Evolutionary conservation across 164 flowering plant genomes (phyloP).

Genomic region (Magnolia changhungtana): DNA sequence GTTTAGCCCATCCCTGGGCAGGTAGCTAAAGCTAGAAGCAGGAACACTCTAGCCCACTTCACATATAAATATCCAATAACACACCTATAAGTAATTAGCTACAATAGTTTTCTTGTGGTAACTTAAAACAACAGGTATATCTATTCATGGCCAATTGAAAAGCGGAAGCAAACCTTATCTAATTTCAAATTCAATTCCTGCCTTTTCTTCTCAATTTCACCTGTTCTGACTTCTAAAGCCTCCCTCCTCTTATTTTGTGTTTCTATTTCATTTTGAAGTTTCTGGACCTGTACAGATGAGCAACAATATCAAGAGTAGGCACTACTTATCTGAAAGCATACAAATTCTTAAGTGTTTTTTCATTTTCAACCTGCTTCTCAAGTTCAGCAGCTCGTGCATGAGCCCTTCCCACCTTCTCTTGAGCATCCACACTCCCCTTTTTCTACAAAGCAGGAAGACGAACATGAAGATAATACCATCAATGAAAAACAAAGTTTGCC

Average conservation of each 20-base stretch:
- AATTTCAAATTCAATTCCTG: slow-evolving; percentile 47
- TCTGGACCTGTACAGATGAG: slow-evolving; percentile 42
- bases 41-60: too few species aligned
- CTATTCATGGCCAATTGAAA: not conserved
- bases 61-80: too few species aligned
- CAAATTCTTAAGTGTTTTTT: not conserved
- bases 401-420: slow-evolving; percentile 66
- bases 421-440: slow-evolving; percentile 53
- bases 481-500: not conserved
- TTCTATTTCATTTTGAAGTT: slow-evolving; percentile 58
- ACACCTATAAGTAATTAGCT: too few species aligned
- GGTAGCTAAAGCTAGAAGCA: too few species aligned
- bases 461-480: not conserved
- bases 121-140: too few species aligned
- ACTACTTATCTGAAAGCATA: not conserved
- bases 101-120: too few species aligned
- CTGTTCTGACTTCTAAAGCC: slow-evolving; percentile 43
- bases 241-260: slow-evolving; percentile 41
- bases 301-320: slow-evolving; percentile 3
- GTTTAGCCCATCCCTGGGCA: too few species aligned
- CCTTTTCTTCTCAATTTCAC: slow-evolving; percentile 49
- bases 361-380: slow-evolving; percentile 63
- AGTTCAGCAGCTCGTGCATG: slow-evolving; percentile 74
- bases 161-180: slow-evolving; percentile 41
- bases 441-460: slow-evolving; percentile 29